phyloP scores from a whole-genome alignment of 192 early-diverging fungal genomes.

The Thamnidium elegans region DNA sequence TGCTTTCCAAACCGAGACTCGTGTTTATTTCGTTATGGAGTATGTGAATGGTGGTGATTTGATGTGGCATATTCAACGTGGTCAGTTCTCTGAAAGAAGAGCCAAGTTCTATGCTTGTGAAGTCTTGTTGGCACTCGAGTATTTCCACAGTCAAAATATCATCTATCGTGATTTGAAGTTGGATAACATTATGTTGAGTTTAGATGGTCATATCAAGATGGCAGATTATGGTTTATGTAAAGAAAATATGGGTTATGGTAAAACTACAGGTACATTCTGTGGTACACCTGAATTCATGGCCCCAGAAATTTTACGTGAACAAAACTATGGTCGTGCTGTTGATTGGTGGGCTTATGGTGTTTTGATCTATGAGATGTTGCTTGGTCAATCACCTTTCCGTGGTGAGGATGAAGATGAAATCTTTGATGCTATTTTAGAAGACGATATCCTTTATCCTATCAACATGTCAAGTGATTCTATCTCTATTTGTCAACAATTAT shows the following conservation, averaged over 20 bases:
- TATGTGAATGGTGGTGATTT: slow-evolving; percentile 95
- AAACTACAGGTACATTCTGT: slow-evolving; percentile 55
- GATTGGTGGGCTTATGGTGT: slow-evolving; percentile 91
- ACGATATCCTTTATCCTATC: slow-evolving; percentile 68
- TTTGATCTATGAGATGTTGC: slow-evolving; percentile 87
- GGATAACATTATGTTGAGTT: slow-evolving; percentile 89
- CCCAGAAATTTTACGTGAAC: slow-evolving; percentile 54
- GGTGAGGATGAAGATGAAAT: slow-evolving; percentile 76
- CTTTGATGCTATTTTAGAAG: slow-evolving; percentile 76
- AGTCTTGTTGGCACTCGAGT: slow-evolving; percentile 89
- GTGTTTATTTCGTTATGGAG: slow-evolving; percentile 98
- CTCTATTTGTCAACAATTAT: slow-evolving; percentile 40
- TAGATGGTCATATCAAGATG: slow-evolving; percentile 95
- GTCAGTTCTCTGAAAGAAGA: slow-evolving; percentile 84
- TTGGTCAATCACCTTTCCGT: slow-evolving; percentile 78
- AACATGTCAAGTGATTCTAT: slow-evolving; percentile 27
- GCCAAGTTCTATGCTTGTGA: slow-evolving; percentile 97
- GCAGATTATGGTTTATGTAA: slow-evolving; percentile 95
- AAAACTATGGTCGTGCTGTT: slow-evolving; percentile 63
- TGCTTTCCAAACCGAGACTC: slow-evolving; percentile 89
- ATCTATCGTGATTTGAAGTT: slow-evolving; percentile 96
- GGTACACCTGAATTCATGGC: slow-evolving; percentile 76
- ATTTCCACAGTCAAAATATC: slow-evolving; percentile 91
- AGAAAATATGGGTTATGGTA: slow-evolving; percentile 38
- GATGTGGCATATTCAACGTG: slow-evolving; percentile 96